Conservation (phyloP, 805 yeast species). For the Ogataea glucozyma region DNA sequence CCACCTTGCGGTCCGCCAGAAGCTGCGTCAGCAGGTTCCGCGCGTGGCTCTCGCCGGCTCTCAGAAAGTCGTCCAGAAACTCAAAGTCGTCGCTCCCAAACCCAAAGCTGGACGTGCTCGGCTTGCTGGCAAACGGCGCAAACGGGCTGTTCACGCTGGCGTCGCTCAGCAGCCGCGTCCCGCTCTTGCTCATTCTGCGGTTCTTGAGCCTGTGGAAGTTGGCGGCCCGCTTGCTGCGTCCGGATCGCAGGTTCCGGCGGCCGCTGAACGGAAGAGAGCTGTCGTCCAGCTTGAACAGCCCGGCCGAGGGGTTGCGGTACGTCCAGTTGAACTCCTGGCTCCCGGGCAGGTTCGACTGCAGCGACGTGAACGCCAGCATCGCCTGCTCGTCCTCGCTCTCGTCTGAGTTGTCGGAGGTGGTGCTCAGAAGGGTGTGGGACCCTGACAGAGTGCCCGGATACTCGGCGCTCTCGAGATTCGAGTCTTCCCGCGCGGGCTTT, state of each 20-base stretch:
- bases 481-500: slow-evolving; percentile 9
- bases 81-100: slow-evolving; percentile 32
- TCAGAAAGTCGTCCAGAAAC: slow-evolving; percentile 35
- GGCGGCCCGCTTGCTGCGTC: slow-evolving; percentile 24
- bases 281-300: slow-evolving; percentile 22
- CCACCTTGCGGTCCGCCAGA: slow-evolving; percentile 59
- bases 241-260: slow-evolving; percentile 18
- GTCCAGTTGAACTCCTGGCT: slow-evolving; percentile 36
- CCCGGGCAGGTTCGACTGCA: slow-evolving; percentile 39
- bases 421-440: slow-evolving; percentile 16
- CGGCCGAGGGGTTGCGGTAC: slow-evolving; percentile 20
- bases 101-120: slow-evolving; percentile 21
- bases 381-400: slow-evolving; percentile 33
- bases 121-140: slow-evolving; percentile 12
- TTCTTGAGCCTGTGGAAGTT: slow-evolving; percentile 35
- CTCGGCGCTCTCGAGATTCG: slow-evolving; percentile 7
- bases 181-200: slow-evolving; percentile 54
- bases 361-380: slow-evolving; percentile 30
- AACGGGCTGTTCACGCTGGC: slow-evolving; percentile 10
- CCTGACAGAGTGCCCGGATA: slow-evolving; percentile 11
- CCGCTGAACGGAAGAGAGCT: slow-evolving; percentile 10
- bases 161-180: slow-evolving; percentile 22
- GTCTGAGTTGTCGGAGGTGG: slow-evolving; percentile 19
- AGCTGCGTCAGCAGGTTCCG: slow-evolving; percentile 57
- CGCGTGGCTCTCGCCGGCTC: slow-evolving; percentile 45